A percentile compares a stretch with the other conserved stretches of the same genome.
Conservation (phyloP, 495 filamentous ascomycete species). For the Oidiodendron maius region DNA sequence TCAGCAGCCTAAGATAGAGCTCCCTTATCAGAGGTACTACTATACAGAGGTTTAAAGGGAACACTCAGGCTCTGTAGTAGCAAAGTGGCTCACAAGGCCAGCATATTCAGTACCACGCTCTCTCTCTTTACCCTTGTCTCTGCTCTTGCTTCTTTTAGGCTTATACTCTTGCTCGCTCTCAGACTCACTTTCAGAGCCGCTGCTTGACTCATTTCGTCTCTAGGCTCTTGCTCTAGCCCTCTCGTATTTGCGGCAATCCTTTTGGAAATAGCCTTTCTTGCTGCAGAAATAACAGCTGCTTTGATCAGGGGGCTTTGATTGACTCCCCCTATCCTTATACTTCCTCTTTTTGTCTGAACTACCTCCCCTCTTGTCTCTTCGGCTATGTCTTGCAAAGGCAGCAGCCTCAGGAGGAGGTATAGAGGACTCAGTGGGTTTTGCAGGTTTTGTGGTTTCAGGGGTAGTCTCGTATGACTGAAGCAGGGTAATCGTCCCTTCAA, state of each 20-base stretch:
- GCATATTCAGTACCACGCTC: too few species aligned
- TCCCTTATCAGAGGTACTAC: too few species aligned
- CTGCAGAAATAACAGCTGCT: neutral
- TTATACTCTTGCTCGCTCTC: neutral
- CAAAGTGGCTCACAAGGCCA: neutral
- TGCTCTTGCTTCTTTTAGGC: neutral
- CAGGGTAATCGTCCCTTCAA: neutral
- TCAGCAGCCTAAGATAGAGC: neutral
- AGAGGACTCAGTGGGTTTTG: neutral
- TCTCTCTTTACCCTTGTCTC: too few species aligned
- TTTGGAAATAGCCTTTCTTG: neutral
- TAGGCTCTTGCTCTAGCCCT: neutral
- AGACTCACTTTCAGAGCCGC: neutral
- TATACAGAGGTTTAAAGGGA: too few species aligned
- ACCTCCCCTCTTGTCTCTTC: neutral
- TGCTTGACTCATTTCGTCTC: neutral
- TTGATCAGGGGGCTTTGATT: too few species aligned
- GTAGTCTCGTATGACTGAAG: neutral
- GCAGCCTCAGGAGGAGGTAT: neutral
- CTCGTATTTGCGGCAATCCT: neutral
- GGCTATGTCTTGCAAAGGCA: neutral
- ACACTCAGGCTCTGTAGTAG: neutral
- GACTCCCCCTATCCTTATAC: neutral
- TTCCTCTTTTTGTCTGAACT: neutral
- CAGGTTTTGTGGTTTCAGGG: neutral